Percentiles rank a stretch among this genome's conserved stretches.
Conservation (phyloP, 345 rosid species). For the Crucihimalaya himalaica region DNA sequence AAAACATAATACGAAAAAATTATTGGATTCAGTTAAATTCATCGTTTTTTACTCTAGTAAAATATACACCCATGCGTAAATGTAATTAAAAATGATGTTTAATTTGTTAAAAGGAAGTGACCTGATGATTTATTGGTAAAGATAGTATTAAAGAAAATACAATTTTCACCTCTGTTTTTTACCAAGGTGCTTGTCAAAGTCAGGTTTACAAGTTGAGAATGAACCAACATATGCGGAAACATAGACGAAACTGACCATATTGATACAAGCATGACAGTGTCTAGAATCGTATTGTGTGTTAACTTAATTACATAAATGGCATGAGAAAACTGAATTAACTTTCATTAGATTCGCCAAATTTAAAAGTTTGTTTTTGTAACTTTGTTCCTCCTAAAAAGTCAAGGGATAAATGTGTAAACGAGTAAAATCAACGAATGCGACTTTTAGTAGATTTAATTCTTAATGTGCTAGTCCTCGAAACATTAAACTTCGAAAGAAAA, state of each 20-base stretch:
- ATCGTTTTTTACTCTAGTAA: neutral
- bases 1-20: neutral
- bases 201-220: neutral
- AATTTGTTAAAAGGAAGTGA: too few relatives aligned
- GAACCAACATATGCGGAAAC: neutral
- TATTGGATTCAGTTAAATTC: neutral
- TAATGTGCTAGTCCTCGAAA: conserved; percentile 4
- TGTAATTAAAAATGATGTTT: too few relatives aligned
- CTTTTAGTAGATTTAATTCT: neutral
- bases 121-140: too few relatives aligned
- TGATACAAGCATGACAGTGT: neutral
- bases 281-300: neutral
- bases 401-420: conserved; percentile 13
- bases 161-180: neutral
- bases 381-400: neutral
- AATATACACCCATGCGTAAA: neutral
- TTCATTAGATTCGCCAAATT: neutral
- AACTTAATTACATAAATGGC: neutral
- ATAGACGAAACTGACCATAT: neutral
- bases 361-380: too few relatives aligned
- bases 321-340: neutral
- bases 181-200: neutral
- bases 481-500: conserved; percentile 8
- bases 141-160: neutral
- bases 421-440: conserved; percentile 2